Evolutionary conservation across 805 yeast genomes (phyloP), one percentile per base, ranked within the genome.

Genomic region (Kluyveromyces nonfermentans): DNA sequence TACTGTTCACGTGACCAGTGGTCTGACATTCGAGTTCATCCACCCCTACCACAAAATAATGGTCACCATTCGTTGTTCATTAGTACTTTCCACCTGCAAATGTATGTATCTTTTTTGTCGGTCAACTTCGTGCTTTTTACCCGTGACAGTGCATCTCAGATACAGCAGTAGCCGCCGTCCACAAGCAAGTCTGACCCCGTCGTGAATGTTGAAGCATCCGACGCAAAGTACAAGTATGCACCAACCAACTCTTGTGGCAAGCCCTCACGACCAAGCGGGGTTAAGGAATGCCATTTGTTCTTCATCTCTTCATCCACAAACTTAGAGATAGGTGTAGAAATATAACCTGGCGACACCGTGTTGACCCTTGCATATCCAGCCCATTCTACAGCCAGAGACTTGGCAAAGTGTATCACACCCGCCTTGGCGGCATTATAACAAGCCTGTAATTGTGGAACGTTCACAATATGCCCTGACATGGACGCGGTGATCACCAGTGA

Each of bases 351-450:
- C 14, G 87, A 79, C 25, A 85, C 74, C 22, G 85, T 70, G 69
- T 85, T 85, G 46, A 81, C 90, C 52, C 95, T 74, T n/a, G 90
- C 94, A 56, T 82, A 83, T 1, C 80, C 76, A n/a, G 88, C 78
- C 89, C 93, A 87, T 67, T 87, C 96, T 35, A 86, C 78, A 14
- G 95, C 90, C 50, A 86, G 69, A 1, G 93, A 84, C 61, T 72
- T 80, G 31, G 82, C 77, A 54, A 86, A 71, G 58, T 87, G 95
- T 50, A 80, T 60, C 21, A 85, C 80, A 10, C 80, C 95, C 34
- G 95, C 95, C 70, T 86, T 87, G 53, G 88, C 84, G 14, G 87
- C 85, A 57, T 86, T 86, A 70, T 86, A 86, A 33, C 83, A 78
- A 12, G 95, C 83, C 67, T 87, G 96, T 59, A 78, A 70, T 63